Base-by-base conservation (phyloP, 1,284 basidiomycete genomes). In the Lignosus rhinocerotis region DNA sequence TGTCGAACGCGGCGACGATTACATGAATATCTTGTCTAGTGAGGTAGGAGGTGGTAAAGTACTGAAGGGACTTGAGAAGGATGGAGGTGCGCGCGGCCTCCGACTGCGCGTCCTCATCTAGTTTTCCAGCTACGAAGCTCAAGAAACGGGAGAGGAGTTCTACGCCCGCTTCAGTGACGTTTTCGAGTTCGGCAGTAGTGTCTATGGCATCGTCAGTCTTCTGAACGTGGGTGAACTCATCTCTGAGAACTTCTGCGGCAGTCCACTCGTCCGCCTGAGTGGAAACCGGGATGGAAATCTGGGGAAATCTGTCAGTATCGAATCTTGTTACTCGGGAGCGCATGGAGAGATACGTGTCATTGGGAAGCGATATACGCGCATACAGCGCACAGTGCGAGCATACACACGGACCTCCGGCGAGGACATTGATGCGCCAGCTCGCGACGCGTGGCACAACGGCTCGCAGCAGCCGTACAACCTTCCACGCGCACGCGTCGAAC, bases 271-370 rank as follows among this genome's bases (percentile, higher is more conserved):
- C 84, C 63, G 79, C 69, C 41, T 80, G 79, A 17, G 90, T 87
- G 49, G 92, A 88, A 62, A 96, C 90, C 58, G 91, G 93, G 72
- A 96, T 87, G 63, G 89, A 88, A 64, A 96, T 74, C 90, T 93
- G 65, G 49, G 45, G 36, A 51, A 56, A 34, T 36, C 54, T 38
- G 67, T 60, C 42, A 65, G 53, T 33, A 49, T 31, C 36, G 12
- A 14, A 21, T 11, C 30, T 19, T 25, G 17, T 3, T 21, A 30
- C 43, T 3, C 3, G 30, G 4, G 11, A 11, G 25, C n/a, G 9
- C n/a, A n/a, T 16, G 39, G 3, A 42, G 14, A 17, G 8, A 46
- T 17, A n/a, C 10, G 42, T 12, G 21, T 6, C 19, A 46, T 33
- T 33, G n/a, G 12, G 12, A n/a, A 32, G 21, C 14, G 46, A 16